These are phyloP conservation scores for Endocalyx cinctus DNA, from an alignment of 2,329 filamentous ascomycete genomes.

Conservation along the genomic window DNA sequence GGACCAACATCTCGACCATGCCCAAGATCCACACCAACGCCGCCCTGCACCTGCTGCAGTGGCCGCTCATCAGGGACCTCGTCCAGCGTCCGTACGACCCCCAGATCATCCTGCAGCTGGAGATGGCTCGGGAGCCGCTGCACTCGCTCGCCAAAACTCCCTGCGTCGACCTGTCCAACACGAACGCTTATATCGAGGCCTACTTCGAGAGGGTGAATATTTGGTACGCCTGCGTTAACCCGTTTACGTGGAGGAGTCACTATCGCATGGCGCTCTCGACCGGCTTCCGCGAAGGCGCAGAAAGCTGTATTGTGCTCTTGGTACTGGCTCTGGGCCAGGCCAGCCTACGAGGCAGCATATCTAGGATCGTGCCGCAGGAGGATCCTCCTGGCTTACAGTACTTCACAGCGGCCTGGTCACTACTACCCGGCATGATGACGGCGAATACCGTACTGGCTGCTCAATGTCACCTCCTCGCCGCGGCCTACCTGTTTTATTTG, in stretches of 20 bases:
- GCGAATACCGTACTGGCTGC: conserved; percentile 72
- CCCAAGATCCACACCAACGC: conserved; percentile 80
- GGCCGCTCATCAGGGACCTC: conserved; percentile 74
- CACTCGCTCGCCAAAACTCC: conserved; percentile 60
- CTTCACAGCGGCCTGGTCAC: conserved; percentile 74
- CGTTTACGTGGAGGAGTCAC: conserved; percentile 72
- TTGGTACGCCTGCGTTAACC: conserved; percentile 83
- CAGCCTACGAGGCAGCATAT: conserved; percentile 71
- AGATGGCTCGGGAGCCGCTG: conserved; percentile 75
- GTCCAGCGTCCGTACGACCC: conserved; percentile 75
- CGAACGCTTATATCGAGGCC: conserved; percentile 68
- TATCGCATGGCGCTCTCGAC: conserved; percentile 72
- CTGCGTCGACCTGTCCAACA: conserved; percentile 69
- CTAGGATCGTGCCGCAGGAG: conserved; percentile 61
- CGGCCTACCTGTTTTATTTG: conserved; percentile 78
- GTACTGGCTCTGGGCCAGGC: conserved; percentile 75
- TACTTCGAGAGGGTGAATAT: conserved; percentile 80
- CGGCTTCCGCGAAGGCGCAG: conserved; percentile 71
- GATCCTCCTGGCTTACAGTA: conserved; percentile 74
- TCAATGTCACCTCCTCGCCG: conserved; percentile 75
- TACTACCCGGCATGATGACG: conserved; percentile 75
- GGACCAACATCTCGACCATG: conserved; percentile 75
- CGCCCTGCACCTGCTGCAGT: conserved; percentile 71
- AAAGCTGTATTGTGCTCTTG: conserved; percentile 77
- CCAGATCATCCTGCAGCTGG: conserved; percentile 74